Base-by-base conservation (phyloP, 192 early-diverging fungal genomes). In the Coemansia sp. region DNA sequence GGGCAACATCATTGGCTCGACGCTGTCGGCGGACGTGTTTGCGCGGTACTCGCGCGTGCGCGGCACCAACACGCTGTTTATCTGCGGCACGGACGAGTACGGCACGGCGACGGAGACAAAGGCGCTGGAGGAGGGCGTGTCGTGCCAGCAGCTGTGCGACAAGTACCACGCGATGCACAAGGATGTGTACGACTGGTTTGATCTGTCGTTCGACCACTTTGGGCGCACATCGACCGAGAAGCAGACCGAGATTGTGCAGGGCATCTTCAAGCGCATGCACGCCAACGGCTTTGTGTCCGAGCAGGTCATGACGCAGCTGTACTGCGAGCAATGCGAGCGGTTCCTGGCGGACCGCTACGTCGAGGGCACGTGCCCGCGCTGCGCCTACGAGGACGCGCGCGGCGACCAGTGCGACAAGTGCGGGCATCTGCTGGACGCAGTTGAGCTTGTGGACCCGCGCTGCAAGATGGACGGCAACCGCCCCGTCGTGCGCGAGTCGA, bases 61-160 rank as follows among this genome's bases (percentile, higher is more conserved):
- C 47, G 90, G 88, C 21, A 85, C 89, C 72, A 99, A 99, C 72
- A 91, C 91, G 4, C 69, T 97, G 16, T 95, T 87, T 62, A 86
- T 99, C 57, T 92, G 92, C 81, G 97, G 97, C 60, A 98, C 97
- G 2, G 97, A 99, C 78, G 97, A 99, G 81, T 98, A 98, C 75
- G 97, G 97, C 30, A 99, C 97, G 16, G 92, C 97, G 4, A 99
- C 97, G 10, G 97, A 99, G 81, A 98, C 95, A 8, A 98, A 98
- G 75, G 97, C 97, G 3, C 67, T 98, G 11, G 87, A 94, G 49
- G 97, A 99, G 64, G 89, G 89, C 4, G 77, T 94, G 11, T 81
- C 91, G 12, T 95, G 92, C 79, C 88, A 92, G 69, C 90, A 86
- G 53, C 87, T 99, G 24, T 98, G 97, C 77, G 95, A 97, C 83